Evolutionary conservation across 768 basidiomycete genomes (phyloP).

Genomic region (Psilocybe azurescens): DNA sequence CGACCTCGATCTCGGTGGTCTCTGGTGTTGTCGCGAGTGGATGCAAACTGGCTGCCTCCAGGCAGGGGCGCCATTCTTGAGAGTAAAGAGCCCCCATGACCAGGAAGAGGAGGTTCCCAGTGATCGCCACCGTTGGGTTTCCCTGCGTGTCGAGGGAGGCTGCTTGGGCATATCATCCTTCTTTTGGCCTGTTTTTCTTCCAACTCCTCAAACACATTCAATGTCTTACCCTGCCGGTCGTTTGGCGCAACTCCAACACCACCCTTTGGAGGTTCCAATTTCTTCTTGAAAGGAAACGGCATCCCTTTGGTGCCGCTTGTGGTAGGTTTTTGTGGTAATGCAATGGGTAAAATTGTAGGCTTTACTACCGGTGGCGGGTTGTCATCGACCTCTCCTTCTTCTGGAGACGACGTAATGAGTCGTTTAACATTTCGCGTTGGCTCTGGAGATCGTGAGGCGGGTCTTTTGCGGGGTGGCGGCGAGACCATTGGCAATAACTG

Average conservation of each 20-base stretch:
- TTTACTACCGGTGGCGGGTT: conserved; percentile 25
- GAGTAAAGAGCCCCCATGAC: conserved; percentile 24
- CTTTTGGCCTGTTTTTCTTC: conserved; percentile 49
- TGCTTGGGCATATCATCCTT: conserved; percentile 30
- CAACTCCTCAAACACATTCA: conserved; percentile 32
- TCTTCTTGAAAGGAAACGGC: conserved; percentile 81
- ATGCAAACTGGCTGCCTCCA: conserved; percentile 12
- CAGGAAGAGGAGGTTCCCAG: conserved; percentile 38
- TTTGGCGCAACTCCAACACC: conserved; percentile 2
- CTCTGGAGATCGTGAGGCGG: conserved; percentile 57
- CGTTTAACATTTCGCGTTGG: conserved; percentile 60
- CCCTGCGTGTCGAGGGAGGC: conserved; percentile 3
- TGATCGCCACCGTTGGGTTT: conserved; percentile 32
- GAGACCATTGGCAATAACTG: conserved; percentile 6
- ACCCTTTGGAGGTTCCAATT: conserved; percentile 32
- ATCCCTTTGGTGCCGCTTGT: conserved; percentile 49
- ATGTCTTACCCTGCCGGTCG: not conserved
- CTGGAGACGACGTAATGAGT: conserved; percentile 67
- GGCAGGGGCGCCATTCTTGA: conserved; percentile 22
- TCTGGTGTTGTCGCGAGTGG: conserved; percentile 17
- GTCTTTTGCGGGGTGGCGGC: conserved; percentile 54
- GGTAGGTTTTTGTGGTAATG: conserved; percentile 41
- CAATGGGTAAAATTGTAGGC: conserved; percentile 31
- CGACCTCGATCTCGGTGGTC: conserved; percentile 32
- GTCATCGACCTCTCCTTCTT: conserved; percentile 86